These are phyloP conservation scores for Xylariaceae sp. DNA, from an alignment of 2,329 filamentous ascomycete genomes.

Conservation along the genomic window DNA sequence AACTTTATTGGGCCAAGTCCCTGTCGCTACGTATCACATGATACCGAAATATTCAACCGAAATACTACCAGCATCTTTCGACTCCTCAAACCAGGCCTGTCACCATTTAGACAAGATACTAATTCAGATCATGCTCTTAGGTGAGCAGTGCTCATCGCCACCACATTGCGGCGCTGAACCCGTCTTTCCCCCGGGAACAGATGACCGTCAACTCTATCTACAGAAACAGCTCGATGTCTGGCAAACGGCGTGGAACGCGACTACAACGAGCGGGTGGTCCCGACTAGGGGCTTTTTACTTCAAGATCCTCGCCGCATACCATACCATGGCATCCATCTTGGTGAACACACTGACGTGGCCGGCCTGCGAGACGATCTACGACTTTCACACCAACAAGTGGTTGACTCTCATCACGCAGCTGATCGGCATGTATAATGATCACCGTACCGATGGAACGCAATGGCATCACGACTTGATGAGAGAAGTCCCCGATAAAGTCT, in stretches of 20 bases:
- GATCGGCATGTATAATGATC: slow-evolving; percentile 10
- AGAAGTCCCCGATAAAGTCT: slow-evolving; percentile 26
- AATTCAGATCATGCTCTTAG: slow-evolving; percentile 21
- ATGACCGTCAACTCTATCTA: slow-evolving; percentile 14
- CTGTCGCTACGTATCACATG: slow-evolving; percentile 13
- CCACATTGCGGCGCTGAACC: background rate
- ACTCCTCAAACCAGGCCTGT: slow-evolving; percentile 22
- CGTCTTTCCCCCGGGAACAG: slow-evolving; percentile 1
- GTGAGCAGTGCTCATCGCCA: slow-evolving; percentile 14
- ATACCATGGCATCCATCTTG: slow-evolving; percentile 45
- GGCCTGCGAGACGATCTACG: slow-evolving; percentile 36
- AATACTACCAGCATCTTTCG: slow-evolving; percentile 19
- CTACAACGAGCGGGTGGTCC: slow-evolving; percentile 14
- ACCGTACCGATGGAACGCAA: slow-evolving; percentile 9
- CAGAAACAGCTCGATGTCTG: slow-evolving; percentile 17
- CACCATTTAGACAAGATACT: slow-evolving; percentile 24
- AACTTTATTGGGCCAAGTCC: slow-evolving; percentile 28
- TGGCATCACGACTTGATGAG: slow-evolving; percentile 1
- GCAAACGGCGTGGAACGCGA: slow-evolving; percentile 26
- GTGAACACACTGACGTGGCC: slow-evolving; percentile 32
- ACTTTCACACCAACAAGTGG: slow-evolving; percentile 35
- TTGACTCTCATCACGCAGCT: slow-evolving; percentile 28
- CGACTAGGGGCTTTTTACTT: slow-evolving; percentile 23
- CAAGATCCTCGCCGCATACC: slow-evolving; percentile 36
- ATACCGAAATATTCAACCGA: slow-evolving; percentile 8